These are phyloP conservation scores for Talaromyces sp. DNA, from an alignment of 2,329 filamentous ascomycete species.

Conservation along the genomic window DNA sequence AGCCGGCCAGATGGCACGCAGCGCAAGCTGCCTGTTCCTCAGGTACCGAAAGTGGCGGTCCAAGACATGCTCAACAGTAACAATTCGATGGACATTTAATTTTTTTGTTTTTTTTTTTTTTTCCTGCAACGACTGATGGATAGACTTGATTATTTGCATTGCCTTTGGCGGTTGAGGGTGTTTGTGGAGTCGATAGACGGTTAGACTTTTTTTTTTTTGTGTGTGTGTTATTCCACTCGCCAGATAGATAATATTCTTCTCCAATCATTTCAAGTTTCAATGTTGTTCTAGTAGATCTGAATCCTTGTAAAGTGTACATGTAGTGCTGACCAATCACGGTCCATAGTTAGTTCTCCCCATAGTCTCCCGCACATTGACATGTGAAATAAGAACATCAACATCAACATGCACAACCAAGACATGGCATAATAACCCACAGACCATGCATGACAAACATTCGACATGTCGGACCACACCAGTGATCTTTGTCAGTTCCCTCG, in stretches of 20 bases:
- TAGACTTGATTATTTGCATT: background rate
- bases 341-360: no score
- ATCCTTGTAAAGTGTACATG: no score
- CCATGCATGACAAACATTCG: constrained; percentile 15
- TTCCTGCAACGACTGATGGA: background rate
- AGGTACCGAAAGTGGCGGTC: constrained; percentile 80
- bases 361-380: background rate
- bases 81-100: constrained; percentile 59
- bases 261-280: no score
- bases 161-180: background rate
- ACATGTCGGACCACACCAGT: background rate
- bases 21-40: constrained; percentile 84
- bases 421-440: background rate
- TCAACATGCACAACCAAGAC: constrained; percentile 15
- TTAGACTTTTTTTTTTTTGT: background rate
- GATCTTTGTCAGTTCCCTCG: background rate
- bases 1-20: constrained; percentile 80
- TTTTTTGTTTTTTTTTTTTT: background rate
- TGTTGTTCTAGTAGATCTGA: no score
- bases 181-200: background rate
- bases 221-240: no score
- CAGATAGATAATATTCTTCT: background rate
- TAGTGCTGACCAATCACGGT: background rate
- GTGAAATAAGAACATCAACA: background rate
- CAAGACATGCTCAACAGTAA: constrained; percentile 76